Conservation (phyloP, 768 basidiomycete genomes). For the Serendipita sp. region DNA sequence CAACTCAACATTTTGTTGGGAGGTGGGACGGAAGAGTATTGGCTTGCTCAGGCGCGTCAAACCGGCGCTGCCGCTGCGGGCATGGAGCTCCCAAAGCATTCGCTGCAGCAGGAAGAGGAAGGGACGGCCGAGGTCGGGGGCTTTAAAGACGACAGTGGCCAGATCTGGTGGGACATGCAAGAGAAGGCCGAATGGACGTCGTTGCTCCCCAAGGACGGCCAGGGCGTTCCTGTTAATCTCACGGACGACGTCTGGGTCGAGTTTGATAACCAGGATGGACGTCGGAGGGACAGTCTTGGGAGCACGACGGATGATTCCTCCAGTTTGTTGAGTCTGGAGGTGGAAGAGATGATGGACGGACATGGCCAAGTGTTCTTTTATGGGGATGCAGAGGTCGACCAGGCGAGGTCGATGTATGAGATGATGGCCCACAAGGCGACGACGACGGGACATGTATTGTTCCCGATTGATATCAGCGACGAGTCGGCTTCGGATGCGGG, state of each 20-base stretch:
- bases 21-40: not conserved
- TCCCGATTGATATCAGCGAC: no score
- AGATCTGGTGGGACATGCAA: conserved; percentile 5
- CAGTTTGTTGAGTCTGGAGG: no score
- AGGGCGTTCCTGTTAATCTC: not conserved
- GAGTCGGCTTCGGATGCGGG: not conserved
- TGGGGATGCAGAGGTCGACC: not conserved
- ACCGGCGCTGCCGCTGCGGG: no score
- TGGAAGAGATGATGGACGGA: not conserved
- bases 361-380: not conserved
- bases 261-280: not conserved
- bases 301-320: no score
- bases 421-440: no score
- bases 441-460: no score
- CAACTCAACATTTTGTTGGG: not conserved
- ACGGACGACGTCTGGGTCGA: conserved; percentile 4
- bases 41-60: not conserved
- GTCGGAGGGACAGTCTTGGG: no score
- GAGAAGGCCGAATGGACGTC: not conserved
- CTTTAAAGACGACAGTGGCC: not conserved
- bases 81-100: no score
- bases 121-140: not conserved
- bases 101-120: not conserved
- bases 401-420: not conserved
- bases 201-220: conserved; percentile 1